Percentiles rank a stretch among this genome's conserved stretches.
These are phyloP conservation scores for Agaricales sp. DNA, from an alignment of 1,284 basidiomycete genomes.

Conservation along the genomic window DNA sequence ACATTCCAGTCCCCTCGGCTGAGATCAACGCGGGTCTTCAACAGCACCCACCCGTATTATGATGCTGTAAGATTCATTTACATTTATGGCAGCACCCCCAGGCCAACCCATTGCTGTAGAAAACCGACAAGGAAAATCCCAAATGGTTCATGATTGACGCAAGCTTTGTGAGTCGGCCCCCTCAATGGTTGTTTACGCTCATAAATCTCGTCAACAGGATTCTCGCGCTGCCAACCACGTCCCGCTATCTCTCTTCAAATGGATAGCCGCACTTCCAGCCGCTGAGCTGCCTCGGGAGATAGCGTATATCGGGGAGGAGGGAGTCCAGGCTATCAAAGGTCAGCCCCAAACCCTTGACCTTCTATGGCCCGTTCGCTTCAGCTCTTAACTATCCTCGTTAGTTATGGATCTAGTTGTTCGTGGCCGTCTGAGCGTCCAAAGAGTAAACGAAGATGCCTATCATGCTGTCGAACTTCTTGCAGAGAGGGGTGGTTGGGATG, in stretches of 20 bases:
- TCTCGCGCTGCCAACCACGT: slow-evolving; percentile 65
- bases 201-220: background rate
- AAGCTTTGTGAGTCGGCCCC: slow-evolving; percentile 38
- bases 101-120: slow-evolving; percentile 27
- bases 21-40: slow-evolving; percentile 11
- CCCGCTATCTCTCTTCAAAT: slow-evolving; percentile 67
- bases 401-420: slow-evolving; percentile 78
- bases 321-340: slow-evolving; percentile 49
- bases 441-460: slow-evolving; percentile 65
- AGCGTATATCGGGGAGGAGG: slow-evolving; percentile 51
- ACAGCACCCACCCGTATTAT: slow-evolving; percentile 77
- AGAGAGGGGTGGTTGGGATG: slow-evolving; percentile 64
- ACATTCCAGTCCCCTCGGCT: slow-evolving; percentile 7
- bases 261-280: slow-evolving; percentile 35
- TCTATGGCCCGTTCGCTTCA: background rate
- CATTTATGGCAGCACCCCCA: background rate
- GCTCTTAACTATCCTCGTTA: slow-evolving; percentile 15
- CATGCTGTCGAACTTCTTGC: slow-evolving; percentile 58
- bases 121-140: slow-evolving; percentile 66
- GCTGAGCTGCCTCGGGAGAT: slow-evolving; percentile 39
- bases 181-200: background rate
- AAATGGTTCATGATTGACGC: slow-evolving; percentile 94
- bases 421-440: slow-evolving; percentile 84
- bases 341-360: slow-evolving; percentile 6
- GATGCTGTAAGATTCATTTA: slow-evolving; percentile 47